phyloP scores from a whole-genome alignment of 352 stramenopile genomes.

The Globisporangium uncinulatum region DNA sequence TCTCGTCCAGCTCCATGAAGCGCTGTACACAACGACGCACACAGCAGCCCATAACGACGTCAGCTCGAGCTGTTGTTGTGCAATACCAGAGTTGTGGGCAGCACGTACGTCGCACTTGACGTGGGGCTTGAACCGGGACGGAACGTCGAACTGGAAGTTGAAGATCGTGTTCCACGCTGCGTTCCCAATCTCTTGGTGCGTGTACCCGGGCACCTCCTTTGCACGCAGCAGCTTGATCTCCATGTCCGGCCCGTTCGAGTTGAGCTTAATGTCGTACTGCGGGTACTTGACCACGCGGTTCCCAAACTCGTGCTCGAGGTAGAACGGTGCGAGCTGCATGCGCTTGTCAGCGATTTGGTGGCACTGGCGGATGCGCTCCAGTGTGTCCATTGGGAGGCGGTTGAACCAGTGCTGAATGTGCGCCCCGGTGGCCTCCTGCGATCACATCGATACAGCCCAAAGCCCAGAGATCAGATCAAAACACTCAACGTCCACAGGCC shows the following conservation, averaged over 20 bases:
- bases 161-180: slow-evolving; percentile 74
- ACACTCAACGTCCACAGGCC: background rate
- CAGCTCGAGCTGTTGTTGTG: background rate
- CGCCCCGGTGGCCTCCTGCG: slow-evolving; percentile 19
- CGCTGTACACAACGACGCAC: slow-evolving; percentile 14
- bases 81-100: background rate
- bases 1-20: slow-evolving; percentile 71
- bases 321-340: slow-evolving; percentile 43
- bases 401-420: slow-evolving; percentile 68
- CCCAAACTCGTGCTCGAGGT: slow-evolving; percentile 48
- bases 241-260: slow-evolving; percentile 72
- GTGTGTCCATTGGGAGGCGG: slow-evolving; percentile 51
- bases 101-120: slow-evolving; percentile 48
- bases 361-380: slow-evolving; percentile 43
- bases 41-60: background rate
- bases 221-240: slow-evolving; percentile 74
- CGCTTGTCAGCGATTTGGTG: slow-evolving; percentile 50
- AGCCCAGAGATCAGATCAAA: background rate
- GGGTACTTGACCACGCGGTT: slow-evolving; percentile 38
- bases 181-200: slow-evolving; percentile 52
- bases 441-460: background rate
- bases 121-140: slow-evolving; percentile 50
- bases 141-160: slow-evolving; percentile 73
- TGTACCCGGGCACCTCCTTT: slow-evolving; percentile 48
- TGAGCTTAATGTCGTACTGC: slow-evolving; percentile 74